Percentiles rank a stretch among this genome's conserved stretches.
phyloP scores from a whole-genome alignment of 768 basidiomycete species.

The Paxillus involutus region DNA sequence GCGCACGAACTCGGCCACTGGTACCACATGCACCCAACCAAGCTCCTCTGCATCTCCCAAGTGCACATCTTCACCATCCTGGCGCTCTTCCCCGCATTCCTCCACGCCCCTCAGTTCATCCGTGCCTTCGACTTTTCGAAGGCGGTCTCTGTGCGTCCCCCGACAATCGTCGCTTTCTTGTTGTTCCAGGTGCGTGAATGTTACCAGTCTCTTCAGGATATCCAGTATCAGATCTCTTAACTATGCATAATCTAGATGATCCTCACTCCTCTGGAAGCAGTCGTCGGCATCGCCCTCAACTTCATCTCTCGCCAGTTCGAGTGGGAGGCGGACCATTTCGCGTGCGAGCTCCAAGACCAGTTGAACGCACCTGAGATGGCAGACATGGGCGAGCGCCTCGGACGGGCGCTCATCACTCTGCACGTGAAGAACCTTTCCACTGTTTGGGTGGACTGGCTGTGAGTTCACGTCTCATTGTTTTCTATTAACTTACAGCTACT shows the following conservation, averaged over 20 bases:
- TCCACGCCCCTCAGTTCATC: constrained; percentile 76
- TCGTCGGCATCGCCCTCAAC: constrained; percentile 76
- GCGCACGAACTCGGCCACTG: constrained; percentile 98
- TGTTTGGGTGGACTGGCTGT: constrained; percentile 94
- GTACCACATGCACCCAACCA: constrained; percentile 88
- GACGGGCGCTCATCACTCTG: constrained; percentile 76
- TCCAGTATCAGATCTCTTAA: neutral
- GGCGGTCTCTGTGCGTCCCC: constrained; percentile 60
- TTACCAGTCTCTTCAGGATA: neutral
- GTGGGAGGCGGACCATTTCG: constrained; percentile 90
- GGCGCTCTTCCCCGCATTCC: constrained; percentile 86
- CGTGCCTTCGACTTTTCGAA: constrained; percentile 79
- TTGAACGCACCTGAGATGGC: constrained; percentile 53
- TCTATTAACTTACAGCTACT: neutral
- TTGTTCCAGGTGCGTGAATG: constrained; percentile 64
- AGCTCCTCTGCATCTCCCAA: constrained; percentile 84
- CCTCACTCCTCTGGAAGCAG: constrained; percentile 72
- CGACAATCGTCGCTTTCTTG: constrained; percentile 83
- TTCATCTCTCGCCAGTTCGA: constrained; percentile 84
- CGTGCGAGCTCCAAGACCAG: constrained; percentile 64
- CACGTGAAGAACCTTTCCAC: constrained; percentile 93
- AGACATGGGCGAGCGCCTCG: constrained; percentile 85
- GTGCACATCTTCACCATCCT: constrained; percentile 86
- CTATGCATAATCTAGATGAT: constrained; percentile 54
- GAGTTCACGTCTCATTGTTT: constrained; percentile 26